A percentile compares a stretch with the other conserved stretches of the same genome.
These are phyloP conservation scores for Thielaviopsis punctulata DNA, from an alignment of 2,329 filamentous ascomycete species.

Conservation along the genomic window DNA sequence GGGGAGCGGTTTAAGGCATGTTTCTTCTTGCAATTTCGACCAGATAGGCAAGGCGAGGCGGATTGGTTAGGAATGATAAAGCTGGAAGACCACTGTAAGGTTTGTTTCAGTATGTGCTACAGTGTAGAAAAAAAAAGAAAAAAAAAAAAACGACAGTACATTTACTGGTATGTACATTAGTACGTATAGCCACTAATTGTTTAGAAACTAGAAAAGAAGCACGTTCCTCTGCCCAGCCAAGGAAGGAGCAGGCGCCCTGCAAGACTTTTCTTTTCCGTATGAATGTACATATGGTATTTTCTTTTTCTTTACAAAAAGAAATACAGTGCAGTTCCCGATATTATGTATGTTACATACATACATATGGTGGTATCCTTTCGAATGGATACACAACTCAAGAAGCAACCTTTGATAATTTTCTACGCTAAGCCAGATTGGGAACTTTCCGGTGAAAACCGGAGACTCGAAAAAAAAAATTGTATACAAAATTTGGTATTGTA, in stretches of 20 bases:
- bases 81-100: no score
- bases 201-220: neutral
- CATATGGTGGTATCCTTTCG: no score
- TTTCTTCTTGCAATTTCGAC: conserved; percentile 2
- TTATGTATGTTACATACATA: no score
- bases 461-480: no score
- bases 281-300: no score
- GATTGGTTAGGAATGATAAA: neutral
- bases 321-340: no score
- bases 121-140: no score
- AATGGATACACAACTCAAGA: neutral
- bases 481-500: no score
- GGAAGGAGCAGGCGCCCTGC: conserved; percentile 4
- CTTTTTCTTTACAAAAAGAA: neutral
- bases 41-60: conserved; percentile 11
- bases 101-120: no score
- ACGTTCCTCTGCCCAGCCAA: conserved; percentile 1
- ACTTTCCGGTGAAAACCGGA: conserved; percentile 5
- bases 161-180: neutral
- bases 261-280: no score
- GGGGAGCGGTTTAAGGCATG: neutral
- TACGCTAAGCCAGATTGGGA: conserved; percentile 1
- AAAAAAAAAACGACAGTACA: neutral
- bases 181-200: neutral
- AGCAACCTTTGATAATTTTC: neutral